Percentiles rank a stretch among this genome's conserved stretches.
phyloP scores from a whole-genome alignment of 2,329 filamentous ascomycete genomes.

The Penicillium sp. region DNA sequence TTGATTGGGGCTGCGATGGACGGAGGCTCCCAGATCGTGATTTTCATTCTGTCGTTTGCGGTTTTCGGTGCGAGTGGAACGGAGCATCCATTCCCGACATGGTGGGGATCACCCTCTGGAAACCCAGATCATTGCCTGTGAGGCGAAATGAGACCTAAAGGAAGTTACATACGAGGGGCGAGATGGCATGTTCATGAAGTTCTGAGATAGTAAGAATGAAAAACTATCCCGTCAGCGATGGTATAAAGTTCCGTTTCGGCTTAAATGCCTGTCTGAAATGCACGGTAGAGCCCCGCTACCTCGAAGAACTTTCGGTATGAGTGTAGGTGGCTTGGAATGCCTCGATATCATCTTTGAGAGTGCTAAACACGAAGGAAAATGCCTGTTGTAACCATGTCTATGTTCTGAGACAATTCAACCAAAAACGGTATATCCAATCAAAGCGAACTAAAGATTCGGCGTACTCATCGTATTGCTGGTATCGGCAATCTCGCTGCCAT shows the following conservation, averaged over 20 bases:
- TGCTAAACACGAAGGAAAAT: not conserved
- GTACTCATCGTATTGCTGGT: not conserved
- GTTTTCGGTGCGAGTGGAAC: slow-evolving; percentile 33
- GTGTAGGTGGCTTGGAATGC: too few relatives aligned
- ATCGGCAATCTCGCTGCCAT: slow-evolving; percentile 9
- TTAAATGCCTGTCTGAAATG: too few relatives aligned
- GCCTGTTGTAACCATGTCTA: not conserved
- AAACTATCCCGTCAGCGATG: not conserved
- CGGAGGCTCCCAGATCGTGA: slow-evolving; percentile 37
- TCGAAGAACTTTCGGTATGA: too few relatives aligned
- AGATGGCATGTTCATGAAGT: not conserved
- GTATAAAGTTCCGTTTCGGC: not conserved
- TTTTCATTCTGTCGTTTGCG: slow-evolving; percentile 42
- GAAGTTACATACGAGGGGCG: not conserved
- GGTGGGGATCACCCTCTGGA: slow-evolving; percentile 33
- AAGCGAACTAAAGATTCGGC: not conserved
- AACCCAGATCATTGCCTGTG: not conserved
- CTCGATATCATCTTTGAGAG: too few relatives aligned
- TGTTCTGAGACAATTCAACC: not conserved
- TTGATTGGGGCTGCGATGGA: slow-evolving; percentile 39
- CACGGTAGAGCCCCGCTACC: too few relatives aligned
- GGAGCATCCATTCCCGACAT: slow-evolving; percentile 25
- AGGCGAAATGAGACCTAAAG: not conserved
- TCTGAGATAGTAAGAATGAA: not conserved
- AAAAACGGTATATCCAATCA: not conserved